phyloP scores from a whole-genome alignment of 208 protist genomes.

The Porcisia hertigi region DNA sequence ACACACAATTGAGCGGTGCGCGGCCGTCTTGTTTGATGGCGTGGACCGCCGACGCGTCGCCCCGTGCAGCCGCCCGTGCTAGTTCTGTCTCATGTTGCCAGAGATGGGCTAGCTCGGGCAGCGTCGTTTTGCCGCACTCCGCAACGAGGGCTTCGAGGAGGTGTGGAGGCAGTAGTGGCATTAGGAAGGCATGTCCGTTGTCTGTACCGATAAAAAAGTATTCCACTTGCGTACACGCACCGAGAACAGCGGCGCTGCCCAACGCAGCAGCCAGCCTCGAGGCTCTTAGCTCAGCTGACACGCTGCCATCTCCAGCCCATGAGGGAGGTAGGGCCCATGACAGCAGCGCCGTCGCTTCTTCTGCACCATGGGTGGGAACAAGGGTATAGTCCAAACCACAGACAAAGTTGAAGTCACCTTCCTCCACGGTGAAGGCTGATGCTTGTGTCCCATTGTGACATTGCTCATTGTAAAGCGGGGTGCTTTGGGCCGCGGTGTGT shows the following conservation, averaged over 20 bases:
- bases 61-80: neutral
- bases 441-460: neutral
- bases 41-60: neutral
- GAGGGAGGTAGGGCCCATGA: slow-evolving; percentile 38
- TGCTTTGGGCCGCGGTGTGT: slow-evolving; percentile 20
- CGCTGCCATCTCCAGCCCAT: neutral
- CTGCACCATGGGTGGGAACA: slow-evolving; percentile 30
- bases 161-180: slow-evolving; percentile 67
- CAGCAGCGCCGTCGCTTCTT: slow-evolving; percentile 36
- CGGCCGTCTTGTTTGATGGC: neutral
- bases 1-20: slow-evolving; percentile 44
- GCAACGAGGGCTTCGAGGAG: slow-evolving; percentile 22
- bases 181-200: slow-evolving; percentile 56
- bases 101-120: slow-evolving; percentile 8
- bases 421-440: slow-evolving; percentile 21
- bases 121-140: slow-evolving; percentile 7
- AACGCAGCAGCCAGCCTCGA: neutral
- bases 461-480: slow-evolving; percentile 15
- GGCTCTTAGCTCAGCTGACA: neutral
- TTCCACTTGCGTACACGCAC: slow-evolving; percentile 68
- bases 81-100: slow-evolving; percentile 3
- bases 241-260: slow-evolving; percentile 9
- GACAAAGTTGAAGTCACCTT: slow-evolving; percentile 53
- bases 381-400: slow-evolving; percentile 59
- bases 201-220: slow-evolving; percentile 79